Conservation (phyloP, 2,329 filamentous ascomycete genomes). For the Aureobasidium leucospermi region DNA sequence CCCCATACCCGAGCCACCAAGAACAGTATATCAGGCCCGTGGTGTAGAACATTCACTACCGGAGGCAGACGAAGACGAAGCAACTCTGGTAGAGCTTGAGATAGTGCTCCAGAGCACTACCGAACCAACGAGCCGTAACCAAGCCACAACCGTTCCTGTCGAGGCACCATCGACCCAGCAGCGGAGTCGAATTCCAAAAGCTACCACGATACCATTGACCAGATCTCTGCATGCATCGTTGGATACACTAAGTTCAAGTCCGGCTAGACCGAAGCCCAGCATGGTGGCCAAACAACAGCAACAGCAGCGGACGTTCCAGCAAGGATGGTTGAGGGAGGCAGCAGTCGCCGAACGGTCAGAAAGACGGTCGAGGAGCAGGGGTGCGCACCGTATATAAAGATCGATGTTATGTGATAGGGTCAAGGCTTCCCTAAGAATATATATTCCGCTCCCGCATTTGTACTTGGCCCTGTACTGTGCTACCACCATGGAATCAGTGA, state of each 20-base stretch:
- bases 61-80: neutral
- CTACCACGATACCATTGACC: neutral
- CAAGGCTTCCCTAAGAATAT: neutral
- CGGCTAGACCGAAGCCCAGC: conserved; percentile 1
- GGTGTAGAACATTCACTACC: neutral
- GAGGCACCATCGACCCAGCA: neutral
- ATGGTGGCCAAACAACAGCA: neutral
- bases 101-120: neutral
- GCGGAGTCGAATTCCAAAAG: neutral
- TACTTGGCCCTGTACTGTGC: neutral
- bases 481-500: too few species aligned
- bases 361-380: conserved; percentile 6
- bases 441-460: neutral
- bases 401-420: neutral
- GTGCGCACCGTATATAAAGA: neutral
- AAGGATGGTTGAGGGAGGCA: conserved; percentile 14
- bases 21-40: neutral
- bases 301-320: conserved; percentile 13
- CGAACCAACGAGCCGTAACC: neutral
- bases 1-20: neutral
- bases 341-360: conserved; percentile 14
- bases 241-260: neutral
- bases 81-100: neutral
- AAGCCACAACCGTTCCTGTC: neutral
- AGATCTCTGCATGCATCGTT: neutral